Evolutionary conservation across 306 rosid genomes (phyloP), one percentile per base, ranked within the genome.

Genomic region (Dalbergia oliveri): DNA sequence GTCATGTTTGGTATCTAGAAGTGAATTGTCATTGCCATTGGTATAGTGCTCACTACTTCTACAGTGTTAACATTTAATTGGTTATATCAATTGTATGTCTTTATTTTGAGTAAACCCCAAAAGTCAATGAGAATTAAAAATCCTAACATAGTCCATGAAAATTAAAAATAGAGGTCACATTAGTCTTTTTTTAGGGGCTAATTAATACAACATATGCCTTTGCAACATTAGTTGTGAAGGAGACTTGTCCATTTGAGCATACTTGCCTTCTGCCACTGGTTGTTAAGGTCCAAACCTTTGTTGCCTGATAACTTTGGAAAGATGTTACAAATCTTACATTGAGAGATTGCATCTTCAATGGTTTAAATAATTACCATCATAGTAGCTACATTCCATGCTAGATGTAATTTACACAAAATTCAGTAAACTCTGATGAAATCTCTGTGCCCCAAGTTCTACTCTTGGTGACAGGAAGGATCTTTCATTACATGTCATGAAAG

Each of bases 1-100:
- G 66, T 86, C 93, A 5, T 89, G 91, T 76, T 37, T 91, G 34
- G 82, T 86, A 18, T 90, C 91, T 50, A 84, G 85, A 66, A 88
- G 35, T 61, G 91, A 91, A 84, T 69, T 89, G 66, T 79, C 76
- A 75, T 50, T 88, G 23, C 93, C 96, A 47, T 64, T 88, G 89
- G 96, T 91, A 89, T 60, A 64, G 14, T 26, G 47, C 19, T 57
- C 54, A 5, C 33, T 63, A 31, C 49, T 66, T 19, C 12, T 1
- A 43, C 16, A 16, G 33, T 43, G 23, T 21, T 21, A 21, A 21
- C 23, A 21, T 21, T 21, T 1, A 21, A 21, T 21, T 21, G 12
- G 51, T 37, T 39, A 53, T 23, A 5, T 49, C 33, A 4, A 23
- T 9, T 62, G 35, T 51, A 8, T 33, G 54, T 80, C 31, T 26